Base-by-base conservation (phyloP, 352 stramenopile genomes). In the Plasmopara halstedii region DNA sequence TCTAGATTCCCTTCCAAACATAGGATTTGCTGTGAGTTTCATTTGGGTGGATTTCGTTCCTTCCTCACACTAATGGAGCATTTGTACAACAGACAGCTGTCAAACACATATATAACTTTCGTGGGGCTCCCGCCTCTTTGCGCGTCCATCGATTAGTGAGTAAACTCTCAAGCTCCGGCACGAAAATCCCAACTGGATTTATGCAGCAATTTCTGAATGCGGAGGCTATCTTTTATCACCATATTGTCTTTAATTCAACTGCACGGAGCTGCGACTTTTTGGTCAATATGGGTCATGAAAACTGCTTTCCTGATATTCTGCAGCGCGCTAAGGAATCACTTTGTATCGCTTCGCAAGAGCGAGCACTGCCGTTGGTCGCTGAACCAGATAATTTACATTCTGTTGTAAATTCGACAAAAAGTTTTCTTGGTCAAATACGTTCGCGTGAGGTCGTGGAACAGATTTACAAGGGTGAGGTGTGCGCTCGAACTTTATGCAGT, bases 221-320 rank as follows among this genome's bases (percentile, higher is more conserved):
- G 6, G 78, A 89, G 46, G 70, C 71, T 39, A 67, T 87, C n/a
- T 89, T 89, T 50, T 88, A 70, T 51, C 75, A 89, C 49, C 78
- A 89, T 47, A 65, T 86, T 27, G 43, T 89, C 42, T 89, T 84
- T 63, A 83, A 89, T 42, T 44, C 68, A 2, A 51, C 44, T 20
- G 48, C 53, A 19, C 55, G 64, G 9, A 44, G 41, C 6, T 85
- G 74, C 33, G 67, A 82, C 35, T 73, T 84, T 20, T 61, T 89
- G 19, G 52, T 84, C 51, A 61, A 75, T 32, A 53, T 58, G 3
- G 58, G 49, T 14, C 58, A 83, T 21, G 21, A 19, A 4, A 81
- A 82, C 32, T 83, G 70, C 40, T 71, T 75, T 19, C 27, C 56
- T 8, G 75, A 87, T 23, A 63, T 87, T 33, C 63, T 78, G 8